Percentiles rank a stretch among this genome's conserved stretches.
phyloP scores from a whole-genome alignment of 495 filamentous ascomycete species.

The Penicillium soppii region DNA sequence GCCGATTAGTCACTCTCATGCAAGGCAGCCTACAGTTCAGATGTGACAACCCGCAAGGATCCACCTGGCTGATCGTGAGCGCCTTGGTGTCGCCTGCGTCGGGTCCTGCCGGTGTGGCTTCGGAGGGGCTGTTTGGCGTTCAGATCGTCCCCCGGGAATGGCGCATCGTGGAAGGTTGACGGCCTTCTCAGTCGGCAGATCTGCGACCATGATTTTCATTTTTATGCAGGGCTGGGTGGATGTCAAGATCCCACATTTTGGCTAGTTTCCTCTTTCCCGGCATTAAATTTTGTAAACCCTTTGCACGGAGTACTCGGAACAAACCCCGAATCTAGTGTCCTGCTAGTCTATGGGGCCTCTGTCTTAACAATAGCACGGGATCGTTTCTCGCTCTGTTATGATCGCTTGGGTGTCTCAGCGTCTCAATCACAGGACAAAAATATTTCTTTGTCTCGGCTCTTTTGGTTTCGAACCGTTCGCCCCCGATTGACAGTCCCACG shows the following conservation, averaged over 20 bases:
- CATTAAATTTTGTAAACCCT: no score
- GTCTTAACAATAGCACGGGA: neutral
- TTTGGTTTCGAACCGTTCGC: neutral
- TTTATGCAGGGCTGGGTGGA: conserved; percentile 1
- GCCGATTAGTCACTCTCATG: conserved; percentile 25
- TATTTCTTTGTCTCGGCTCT: neutral
- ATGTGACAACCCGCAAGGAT: conserved; percentile 28
- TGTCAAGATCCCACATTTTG: neutral
- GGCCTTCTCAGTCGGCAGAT: conserved; percentile 11
- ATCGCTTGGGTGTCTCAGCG: neutral
- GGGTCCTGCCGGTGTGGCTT: conserved; percentile 29
- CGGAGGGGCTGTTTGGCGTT: conserved; percentile 20
- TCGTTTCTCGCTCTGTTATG: neutral
- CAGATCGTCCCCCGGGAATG: conserved; percentile 10
- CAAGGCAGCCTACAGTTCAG: conserved; percentile 20
- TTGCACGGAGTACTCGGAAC: no score
- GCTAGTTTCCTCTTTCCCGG: neutral
- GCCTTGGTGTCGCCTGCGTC: conserved; percentile 23
- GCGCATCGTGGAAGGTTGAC: conserved; percentile 6
- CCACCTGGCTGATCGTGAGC: conserved; percentile 12
- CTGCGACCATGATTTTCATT: conserved; percentile 12
- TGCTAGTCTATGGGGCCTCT: neutral
- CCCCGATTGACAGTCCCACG: conserved; percentile 1
- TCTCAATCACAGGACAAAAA: neutral
- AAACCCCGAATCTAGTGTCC: no score